These are phyloP conservation scores for Nidularia pulvinata DNA, from an alignment of 768 basidiomycete genomes.

Conservation along the genomic window DNA sequence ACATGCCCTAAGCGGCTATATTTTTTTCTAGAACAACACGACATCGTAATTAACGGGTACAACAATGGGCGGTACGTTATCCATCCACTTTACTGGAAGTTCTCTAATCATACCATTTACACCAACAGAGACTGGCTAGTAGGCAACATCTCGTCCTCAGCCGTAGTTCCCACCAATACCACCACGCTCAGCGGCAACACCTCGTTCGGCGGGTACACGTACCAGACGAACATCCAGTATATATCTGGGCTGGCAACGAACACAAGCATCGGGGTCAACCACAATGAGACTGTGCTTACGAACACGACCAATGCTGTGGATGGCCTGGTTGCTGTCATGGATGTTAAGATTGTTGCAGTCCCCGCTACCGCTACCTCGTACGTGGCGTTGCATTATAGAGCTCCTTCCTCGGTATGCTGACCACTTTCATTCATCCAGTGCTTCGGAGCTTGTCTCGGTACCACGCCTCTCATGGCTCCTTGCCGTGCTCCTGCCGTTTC, in stretches of 20 bases:
- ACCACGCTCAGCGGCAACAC: constrained; percentile 69
- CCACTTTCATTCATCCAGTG: too few relatives aligned
- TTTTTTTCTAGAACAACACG: constrained; percentile 47
- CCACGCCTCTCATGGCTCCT: too few relatives aligned
- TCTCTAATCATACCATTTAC: too few relatives aligned
- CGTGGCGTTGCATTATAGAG: too few relatives aligned
- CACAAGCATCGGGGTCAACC: constrained; percentile 70
- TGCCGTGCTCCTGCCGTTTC: too few relatives aligned
- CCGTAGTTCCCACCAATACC: constrained; percentile 43
- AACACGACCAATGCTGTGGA: constrained; percentile 69
- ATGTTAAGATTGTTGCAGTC: constrained; percentile 57
- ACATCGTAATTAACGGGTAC: constrained; percentile 80
- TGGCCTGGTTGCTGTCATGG: constrained; percentile 80
- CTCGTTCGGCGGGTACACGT: constrained; percentile 67
- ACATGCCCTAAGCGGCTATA: constrained; percentile 2
- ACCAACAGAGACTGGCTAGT: constrained; percentile 64
- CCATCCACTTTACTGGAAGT: too few relatives aligned
- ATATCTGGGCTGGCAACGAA: constrained; percentile 72
- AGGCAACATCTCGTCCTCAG: constrained; percentile 70
- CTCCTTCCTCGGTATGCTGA: too few relatives aligned
- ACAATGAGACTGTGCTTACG: constrained; percentile 51
- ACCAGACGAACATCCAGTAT: constrained; percentile 69
- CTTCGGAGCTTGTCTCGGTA: too few relatives aligned
- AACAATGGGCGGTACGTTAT: constrained; percentile 56
- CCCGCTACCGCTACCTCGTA: constrained; percentile 9